These are phyloP conservation scores for Durotheca rogersii DNA, from an alignment of 495 filamentous ascomycete species.

Conservation along the genomic window DNA sequence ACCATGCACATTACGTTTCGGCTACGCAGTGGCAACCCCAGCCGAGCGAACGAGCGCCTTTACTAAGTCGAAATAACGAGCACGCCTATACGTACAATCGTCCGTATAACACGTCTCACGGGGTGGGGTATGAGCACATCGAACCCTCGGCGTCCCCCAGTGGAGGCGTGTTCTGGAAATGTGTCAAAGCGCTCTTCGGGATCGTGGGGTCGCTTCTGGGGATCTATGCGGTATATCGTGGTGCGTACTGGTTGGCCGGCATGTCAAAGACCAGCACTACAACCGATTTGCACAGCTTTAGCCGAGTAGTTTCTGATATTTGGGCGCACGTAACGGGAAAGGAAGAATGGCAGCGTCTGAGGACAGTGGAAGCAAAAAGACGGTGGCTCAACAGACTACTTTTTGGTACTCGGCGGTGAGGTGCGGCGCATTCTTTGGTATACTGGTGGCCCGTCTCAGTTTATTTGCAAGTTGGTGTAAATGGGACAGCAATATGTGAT, in stretches of 20 bases:
- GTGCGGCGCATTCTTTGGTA: slow-evolving; percentile 21
- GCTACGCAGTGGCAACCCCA: not conserved
- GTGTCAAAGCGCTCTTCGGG: slow-evolving; percentile 11
- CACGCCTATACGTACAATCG: too few species aligned
- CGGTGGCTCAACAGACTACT: too few species aligned
- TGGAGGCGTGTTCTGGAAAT: slow-evolving; percentile 6
- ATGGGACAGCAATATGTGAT: slow-evolving; percentile 22
- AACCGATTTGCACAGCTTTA: too few species aligned
- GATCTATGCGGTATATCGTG: slow-evolving; percentile 1
- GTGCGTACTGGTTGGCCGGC: slow-evolving; percentile 2
- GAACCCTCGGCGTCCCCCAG: slow-evolving; percentile 2
- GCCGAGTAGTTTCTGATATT: too few species aligned
- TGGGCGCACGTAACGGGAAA: too few species aligned
- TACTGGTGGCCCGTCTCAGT: slow-evolving; percentile 14
- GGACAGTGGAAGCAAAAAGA: too few species aligned
- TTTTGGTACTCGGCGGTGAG: slow-evolving; percentile 4
- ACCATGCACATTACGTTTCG: not conserved
- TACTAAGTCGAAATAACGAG: too few species aligned
- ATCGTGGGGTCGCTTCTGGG: not conserved
- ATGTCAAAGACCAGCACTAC: not conserved
- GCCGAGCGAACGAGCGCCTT: slow-evolving; percentile 7
- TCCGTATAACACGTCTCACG: not conserved
- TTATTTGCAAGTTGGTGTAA: slow-evolving; percentile 24
- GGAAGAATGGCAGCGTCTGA: too few species aligned
- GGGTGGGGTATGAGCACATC: not conserved